Evolutionary conservation across 73 alveolate species (phyloP).

Genomic region (Tetrahymena thermophila): DNA sequence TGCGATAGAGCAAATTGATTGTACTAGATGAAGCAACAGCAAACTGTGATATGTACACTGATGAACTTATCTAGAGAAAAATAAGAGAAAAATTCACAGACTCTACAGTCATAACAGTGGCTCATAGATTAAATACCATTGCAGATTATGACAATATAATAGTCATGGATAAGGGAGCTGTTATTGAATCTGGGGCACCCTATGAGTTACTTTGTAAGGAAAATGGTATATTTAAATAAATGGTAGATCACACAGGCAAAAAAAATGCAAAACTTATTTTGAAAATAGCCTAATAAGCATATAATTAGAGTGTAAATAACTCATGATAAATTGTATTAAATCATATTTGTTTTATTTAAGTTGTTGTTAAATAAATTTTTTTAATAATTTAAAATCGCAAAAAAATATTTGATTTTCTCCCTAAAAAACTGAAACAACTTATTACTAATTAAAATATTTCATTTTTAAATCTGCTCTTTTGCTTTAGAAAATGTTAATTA

Average conservation of each 20-base stretch:
- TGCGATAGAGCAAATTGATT: constrained; percentile 74
- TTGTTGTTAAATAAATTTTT: too few relatives aligned
- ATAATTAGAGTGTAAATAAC: neutral
- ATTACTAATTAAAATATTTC: too few relatives aligned
- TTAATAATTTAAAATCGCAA: too few relatives aligned
- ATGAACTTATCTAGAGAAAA: constrained; percentile 67
- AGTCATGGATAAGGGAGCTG: constrained; percentile 63
- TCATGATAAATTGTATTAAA: too few relatives aligned
- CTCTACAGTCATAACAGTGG: constrained; percentile 82
- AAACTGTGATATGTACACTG: constrained; percentile 84
- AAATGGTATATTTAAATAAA: neutral
- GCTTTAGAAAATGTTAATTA: too few relatives aligned
- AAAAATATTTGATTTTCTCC: too few relatives aligned
- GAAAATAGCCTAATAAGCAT: neutral
- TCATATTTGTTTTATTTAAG: too few relatives aligned
- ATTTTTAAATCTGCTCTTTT: too few relatives aligned
- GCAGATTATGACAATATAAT: constrained; percentile 67
- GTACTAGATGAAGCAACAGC: constrained; percentile 96
- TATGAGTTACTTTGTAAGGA: constrained; percentile 49
- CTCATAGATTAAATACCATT: constrained; percentile 84
- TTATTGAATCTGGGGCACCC: constrained; percentile 68
- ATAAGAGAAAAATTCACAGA: constrained; percentile 65
- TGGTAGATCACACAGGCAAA: neutral
- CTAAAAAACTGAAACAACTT: too few relatives aligned
- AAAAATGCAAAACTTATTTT: neutral